phyloP scores from a whole-genome alignment of 2,329 filamentous ascomycete species.

The Sclerotinia spermophila region DNA sequence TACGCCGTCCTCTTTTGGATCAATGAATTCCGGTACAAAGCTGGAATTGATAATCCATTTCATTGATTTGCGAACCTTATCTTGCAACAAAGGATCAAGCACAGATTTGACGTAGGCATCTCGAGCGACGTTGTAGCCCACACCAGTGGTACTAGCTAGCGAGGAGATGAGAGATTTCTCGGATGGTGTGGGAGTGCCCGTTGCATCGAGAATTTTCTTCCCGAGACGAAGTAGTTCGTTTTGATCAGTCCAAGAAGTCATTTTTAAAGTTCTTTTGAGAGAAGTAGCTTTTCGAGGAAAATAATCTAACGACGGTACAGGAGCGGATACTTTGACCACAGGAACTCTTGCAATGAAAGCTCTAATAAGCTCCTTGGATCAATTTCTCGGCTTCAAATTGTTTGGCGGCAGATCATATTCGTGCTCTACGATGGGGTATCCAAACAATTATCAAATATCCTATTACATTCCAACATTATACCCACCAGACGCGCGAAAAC shows the following conservation, averaged over 20 bases:
- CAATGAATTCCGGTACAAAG: conserved; percentile 19
- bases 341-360: not conserved
- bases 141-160: conserved; percentile 19
- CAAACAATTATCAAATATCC: not conserved
- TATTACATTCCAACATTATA: not conserved
- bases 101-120: conserved; percentile 22
- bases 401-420: no score
- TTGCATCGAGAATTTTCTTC: conserved; percentile 19
- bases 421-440: not conserved
- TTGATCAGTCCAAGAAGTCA: conserved; percentile 19
- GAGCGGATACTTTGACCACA: no score
- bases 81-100: conserved; percentile 19
- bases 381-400: not conserved
- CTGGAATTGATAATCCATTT: conserved; percentile 19
- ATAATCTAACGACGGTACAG: no score
- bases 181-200: conserved; percentile 17
- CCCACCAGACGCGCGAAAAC: not conserved
- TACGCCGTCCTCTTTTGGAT: not conserved
- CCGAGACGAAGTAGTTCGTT: conserved; percentile 20
- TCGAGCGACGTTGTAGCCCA: conserved; percentile 20
- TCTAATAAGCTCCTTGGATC: not conserved
- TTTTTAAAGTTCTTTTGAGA: not conserved
- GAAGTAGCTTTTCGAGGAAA: not conserved
- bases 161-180: conserved; percentile 21
- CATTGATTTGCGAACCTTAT: conserved; percentile 23